A percentile compares a stretch with the other conserved stretches of the same genome.
These are phyloP conservation scores for Cryphonectria parasitica DNA, from an alignment of 2,329 filamentous ascomycete genomes.

Conservation along the genomic window DNA sequence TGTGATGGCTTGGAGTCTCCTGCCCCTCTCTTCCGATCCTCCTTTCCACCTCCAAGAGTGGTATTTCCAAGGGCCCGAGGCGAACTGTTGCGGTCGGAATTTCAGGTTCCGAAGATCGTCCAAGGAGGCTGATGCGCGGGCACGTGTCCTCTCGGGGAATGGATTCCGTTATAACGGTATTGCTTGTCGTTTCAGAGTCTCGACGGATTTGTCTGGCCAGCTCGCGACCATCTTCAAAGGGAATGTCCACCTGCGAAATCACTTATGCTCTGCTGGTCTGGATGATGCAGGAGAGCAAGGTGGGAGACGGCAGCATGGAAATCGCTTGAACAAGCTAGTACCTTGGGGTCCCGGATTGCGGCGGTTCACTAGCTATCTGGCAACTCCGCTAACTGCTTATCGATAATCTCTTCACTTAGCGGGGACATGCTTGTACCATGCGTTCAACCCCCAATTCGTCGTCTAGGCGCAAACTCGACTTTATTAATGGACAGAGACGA, in stretches of 20 bases:
- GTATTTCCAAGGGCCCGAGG: neutral
- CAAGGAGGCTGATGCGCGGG: conserved; percentile 6
- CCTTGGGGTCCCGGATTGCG: neutral
- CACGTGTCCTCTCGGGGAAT: conserved; percentile 15
- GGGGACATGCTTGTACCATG: conserved; percentile 12
- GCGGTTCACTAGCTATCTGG: conserved; percentile 18
- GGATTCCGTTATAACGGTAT: conserved; percentile 11
- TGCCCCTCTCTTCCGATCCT: neutral
- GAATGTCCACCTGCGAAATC: conserved; percentile 8
- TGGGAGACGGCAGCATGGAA: conserved; percentile 5
- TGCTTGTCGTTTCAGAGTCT: conserved; percentile 6
- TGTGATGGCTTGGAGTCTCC: neutral
- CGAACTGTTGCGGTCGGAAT: neutral
- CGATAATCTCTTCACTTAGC: neutral
- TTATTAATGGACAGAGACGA: neutral
- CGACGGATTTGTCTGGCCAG: neutral
- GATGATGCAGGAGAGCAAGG: conserved; percentile 4
- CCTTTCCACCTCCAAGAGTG: neutral
- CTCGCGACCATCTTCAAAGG: conserved; percentile 24
- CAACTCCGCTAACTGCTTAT: conserved; percentile 17
- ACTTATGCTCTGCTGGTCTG: conserved; percentile 2
- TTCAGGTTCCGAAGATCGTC: neutral
- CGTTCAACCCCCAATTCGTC: neutral
- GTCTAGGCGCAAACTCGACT: neutral
- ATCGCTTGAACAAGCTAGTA: conserved; percentile 6